A percentile compares a stretch with the other conserved stretches of the same genome.
phyloP scores from a whole-genome alignment of 2,329 filamentous ascomycete genomes.

The Cordyceps militaris region DNA sequence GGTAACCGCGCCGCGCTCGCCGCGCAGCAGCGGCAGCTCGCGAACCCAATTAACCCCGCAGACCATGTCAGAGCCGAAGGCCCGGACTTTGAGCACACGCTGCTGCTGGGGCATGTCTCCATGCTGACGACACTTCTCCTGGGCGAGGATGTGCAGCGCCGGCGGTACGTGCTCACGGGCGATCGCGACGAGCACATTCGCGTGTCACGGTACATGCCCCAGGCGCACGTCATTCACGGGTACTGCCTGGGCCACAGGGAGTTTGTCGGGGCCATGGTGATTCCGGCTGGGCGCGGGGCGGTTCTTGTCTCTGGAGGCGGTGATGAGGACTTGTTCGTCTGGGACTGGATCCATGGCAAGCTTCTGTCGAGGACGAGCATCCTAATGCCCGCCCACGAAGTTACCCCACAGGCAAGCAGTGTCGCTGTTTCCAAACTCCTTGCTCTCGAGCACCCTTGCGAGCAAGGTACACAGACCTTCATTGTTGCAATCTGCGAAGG shows the following conservation, averaged over 20 bases:
- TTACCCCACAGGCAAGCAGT: conserved; percentile 30
- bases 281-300: conserved; percentile 49
- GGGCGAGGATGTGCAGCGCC: conserved; percentile 32
- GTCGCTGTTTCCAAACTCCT: conserved; percentile 41
- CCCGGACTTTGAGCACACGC: conserved; percentile 61
- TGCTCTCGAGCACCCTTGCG: conserved; percentile 27
- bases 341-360: conserved; percentile 64
- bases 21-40: conserved; percentile 46
- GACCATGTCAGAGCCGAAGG: conserved; percentile 26
- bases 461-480: conserved; percentile 23
- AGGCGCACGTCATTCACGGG: conserved; percentile 79
- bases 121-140: conserved; percentile 74
- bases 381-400: conserved; percentile 33
- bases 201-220: conserved; percentile 71
- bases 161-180: conserved; percentile 47
- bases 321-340: conserved; percentile 69
- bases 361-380: conserved; percentile 50
- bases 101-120: conserved; percentile 89
- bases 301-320: conserved; percentile 80
- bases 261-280: conserved; percentile 72
- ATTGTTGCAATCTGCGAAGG: conserved; percentile 38
- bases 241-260: conserved; percentile 85
- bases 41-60: conserved; percentile 20
- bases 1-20: conserved; percentile 55
- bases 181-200: conserved; percentile 71